These are phyloP conservation scores for Ganoderma meredithae DNA, from an alignment of 1,284 basidiomycete species.

Conservation along the genomic window DNA sequence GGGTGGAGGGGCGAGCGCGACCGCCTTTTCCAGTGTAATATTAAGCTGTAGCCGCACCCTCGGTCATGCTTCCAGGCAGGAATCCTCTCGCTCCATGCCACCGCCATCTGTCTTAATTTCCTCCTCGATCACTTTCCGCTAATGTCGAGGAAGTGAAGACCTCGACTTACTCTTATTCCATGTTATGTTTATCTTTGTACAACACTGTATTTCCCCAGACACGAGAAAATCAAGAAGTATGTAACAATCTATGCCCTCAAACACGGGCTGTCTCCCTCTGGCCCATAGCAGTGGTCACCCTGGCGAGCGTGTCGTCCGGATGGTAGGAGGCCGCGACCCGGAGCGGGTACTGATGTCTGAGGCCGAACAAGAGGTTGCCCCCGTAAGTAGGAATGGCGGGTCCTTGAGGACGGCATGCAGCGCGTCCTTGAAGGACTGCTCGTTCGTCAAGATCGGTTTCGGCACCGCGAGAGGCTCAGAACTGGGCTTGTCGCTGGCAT, in stretches of 20 bases:
- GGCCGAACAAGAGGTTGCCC: conserved; percentile 48
- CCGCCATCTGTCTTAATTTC: neutral
- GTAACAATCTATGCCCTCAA: no score
- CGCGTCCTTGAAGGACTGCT: conserved; percentile 19
- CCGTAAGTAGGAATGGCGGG: conserved; percentile 38
- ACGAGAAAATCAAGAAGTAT: no score
- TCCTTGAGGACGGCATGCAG: conserved; percentile 38
- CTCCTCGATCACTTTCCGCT: no score
- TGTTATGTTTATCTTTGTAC: no score
- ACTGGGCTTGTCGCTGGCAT: neutral
- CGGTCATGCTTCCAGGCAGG: neutral
- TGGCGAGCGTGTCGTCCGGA: no score
- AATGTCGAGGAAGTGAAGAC: no score
- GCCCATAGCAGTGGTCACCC: neutral
- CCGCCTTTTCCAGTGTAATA: conserved; percentile 35
- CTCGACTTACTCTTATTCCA: no score
- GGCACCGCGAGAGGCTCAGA: neutral
- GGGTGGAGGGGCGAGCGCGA: conserved; percentile 36
- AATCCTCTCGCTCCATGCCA: neutral
- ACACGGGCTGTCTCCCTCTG: neutral
- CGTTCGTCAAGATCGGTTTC: neutral
- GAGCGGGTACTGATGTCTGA: conserved; percentile 44
- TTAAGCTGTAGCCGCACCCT: conserved; percentile 21
- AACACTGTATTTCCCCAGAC: no score
- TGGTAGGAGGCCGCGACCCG: neutral